Evolutionary conservation across 2,329 filamentous ascomycete species (phyloP), one percentile per base, ranked within the genome.

Genomic region (Fusarium abutilonis): DNA sequence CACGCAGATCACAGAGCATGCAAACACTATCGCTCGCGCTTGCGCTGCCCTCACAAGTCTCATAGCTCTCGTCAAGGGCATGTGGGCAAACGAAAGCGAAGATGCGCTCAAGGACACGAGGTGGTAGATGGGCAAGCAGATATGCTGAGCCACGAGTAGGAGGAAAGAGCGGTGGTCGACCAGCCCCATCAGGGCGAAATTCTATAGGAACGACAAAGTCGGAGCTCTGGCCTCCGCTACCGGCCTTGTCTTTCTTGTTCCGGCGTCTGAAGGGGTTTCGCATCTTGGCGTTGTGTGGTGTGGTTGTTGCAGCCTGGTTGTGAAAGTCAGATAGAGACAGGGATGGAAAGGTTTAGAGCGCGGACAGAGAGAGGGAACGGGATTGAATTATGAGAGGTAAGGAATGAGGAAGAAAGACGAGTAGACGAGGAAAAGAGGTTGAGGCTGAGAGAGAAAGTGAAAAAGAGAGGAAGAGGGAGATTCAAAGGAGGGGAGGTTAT

Each of bases 1-100:
- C 93, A 67, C 93, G 88, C 80, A 95, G 84, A 78, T 97, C 92
- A 79, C 94, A 98, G 67, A 96, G 87, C 90, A 95, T 94, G 79
- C 94, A 98, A 53, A 87, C 88, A 78, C 92, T 88, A 67, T 90
- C 89, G 45, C 87, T 84, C 17, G 55, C 46, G 29, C 57, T 64
- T 66, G 89, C 87, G 57, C 89, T 92, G 70, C 91, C 85, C 79
- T 98, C 94, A 71, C 91, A 94, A 38, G 88, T 88, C 66, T 92
- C 89, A 75, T 95, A 96, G 57, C 83, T 88, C 72, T 88, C 82
- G 76, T 98, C 93, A 50, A 80, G 78, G 32, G 87, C 80, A 76
- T 98, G 94, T 8, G 93, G 93, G 70, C 93, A 97, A 53, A 97
- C 88, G 66, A 87, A 87, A 69, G 83, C 78, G 75, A 97, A 94